Evolutionary conservation across 768 basidiomycete species (phyloP).

Genomic region (Asterophora lycoperdoides): DNA sequence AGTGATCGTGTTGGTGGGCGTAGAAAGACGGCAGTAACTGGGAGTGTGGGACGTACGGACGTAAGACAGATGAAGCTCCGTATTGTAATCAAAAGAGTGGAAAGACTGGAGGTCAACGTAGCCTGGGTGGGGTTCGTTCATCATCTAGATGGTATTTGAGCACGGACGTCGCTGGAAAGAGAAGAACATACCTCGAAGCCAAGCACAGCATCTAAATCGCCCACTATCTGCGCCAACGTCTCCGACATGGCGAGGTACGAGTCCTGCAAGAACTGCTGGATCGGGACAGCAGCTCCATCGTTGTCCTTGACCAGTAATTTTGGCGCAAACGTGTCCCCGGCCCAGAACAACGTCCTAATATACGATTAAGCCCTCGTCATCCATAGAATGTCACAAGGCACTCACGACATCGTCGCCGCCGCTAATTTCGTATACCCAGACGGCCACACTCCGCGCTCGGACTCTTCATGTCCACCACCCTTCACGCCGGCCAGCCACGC

Average conservation of each 20-base stretch:
- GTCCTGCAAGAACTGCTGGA: constrained; percentile 82
- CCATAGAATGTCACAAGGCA: constrained; percentile 8
- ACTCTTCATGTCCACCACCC: constrained; percentile 70
- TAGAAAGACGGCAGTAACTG: background rate
- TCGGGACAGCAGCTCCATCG: constrained; percentile 48
- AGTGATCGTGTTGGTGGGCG: background rate
- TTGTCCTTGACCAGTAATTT: constrained; percentile 53
- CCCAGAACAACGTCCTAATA: constrained; percentile 90
- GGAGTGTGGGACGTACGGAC: constrained; percentile 52
- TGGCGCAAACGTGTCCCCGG: constrained; percentile 80
- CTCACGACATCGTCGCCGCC: constrained; percentile 90
- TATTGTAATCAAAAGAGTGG: constrained; percentile 89
- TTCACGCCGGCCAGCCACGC: constrained; percentile 84
- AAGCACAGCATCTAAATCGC: constrained; percentile 71
- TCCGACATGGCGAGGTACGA: constrained; percentile 79
- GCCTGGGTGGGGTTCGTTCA: constrained; percentile 94
- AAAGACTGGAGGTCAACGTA: constrained; percentile 82
- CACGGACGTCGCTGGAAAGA: background rate
- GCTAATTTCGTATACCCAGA: constrained; percentile 92
- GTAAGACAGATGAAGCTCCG: constrained; percentile 82
- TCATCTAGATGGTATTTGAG: constrained; percentile 46
- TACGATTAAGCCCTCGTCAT: background rate
- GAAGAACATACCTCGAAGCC: constrained; percentile 74
- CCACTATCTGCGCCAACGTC: constrained; percentile 59
- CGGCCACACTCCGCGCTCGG: constrained; percentile 85